Evolutionary conservation across 495 filamentous ascomycete species (phyloP), one percentile per base, ranked within the genome.

Genomic region (Jackrogersella multiformis): DNA sequence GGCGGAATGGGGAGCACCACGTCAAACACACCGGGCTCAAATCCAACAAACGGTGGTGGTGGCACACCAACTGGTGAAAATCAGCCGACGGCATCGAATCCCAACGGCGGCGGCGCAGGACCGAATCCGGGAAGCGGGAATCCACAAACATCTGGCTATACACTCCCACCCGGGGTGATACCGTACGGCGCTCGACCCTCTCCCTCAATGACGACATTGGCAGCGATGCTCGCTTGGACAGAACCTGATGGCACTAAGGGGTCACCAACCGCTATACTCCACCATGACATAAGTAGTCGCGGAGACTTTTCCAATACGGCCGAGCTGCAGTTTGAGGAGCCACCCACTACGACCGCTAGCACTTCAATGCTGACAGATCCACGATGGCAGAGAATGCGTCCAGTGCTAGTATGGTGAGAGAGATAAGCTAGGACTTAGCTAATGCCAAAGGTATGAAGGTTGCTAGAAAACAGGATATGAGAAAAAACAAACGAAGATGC

Each of bases 361-460:
- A 64, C 60, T 20, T 63, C 63, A 1, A 61, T 61, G 34, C 23
- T 60, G 8, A 7, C 48, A 1, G 66, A 63, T 35, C 63, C 59
- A 4, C 45, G 72, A 32, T 70, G 72, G 72, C 72, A 70, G 44
- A 66, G 61, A 16, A 64, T 70, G 8, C 69, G 62, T 5, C 72
- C 72, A 7, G 63, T 73, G 10, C 42, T 61, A 44, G 44, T 74
- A 12, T 74, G 72, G 72, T 74, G 44, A 72, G 52, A 5, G 4
- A 5, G 28, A 28, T 16, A 53, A 38, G 21, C 10, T 23, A 42
- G n/a, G 39, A 18, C 1, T 8, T 42, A 9, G 16, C 39, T 2
- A 5, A 46, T 5, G 7, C 6, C 7, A 7, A 26, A 7, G 42
- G 0, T 45, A 44, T 46, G 24, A 32, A 2, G 5, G 2, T 32